Base-by-base conservation (phyloP, 2,329 filamentous ascomycete genomes). In the Colletotrichum incanum region DNA sequence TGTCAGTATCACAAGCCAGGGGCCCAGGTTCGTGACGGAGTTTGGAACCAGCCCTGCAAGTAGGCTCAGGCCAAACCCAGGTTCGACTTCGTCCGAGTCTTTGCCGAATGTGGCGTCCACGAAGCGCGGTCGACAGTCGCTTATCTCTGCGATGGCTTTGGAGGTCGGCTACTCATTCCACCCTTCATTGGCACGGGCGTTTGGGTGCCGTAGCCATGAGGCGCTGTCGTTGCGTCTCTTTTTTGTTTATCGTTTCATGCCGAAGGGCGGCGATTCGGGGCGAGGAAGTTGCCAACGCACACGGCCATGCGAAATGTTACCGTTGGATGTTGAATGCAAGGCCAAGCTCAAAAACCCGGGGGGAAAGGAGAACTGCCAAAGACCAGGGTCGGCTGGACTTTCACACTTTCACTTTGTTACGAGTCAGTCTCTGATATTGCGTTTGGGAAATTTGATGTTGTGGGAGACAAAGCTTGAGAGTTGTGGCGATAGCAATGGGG, bases 121-220 rank as follows among this genome's bases (percentile, higher is more conserved):
- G 39, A 65, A 7, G 41, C 31, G 23, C 34, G 20, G 39, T 11
- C n/a, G 28, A 63, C n/a, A 20, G 37, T 63, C 68, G 58, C 65
- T 68, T 71, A 62, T 71, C 68, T 67, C 39, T 55, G 14, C n/a
- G 47, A 18, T 31, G 55, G 37, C 45, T 34, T 58, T 18, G 5
- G 4, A 7, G n/a, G 9, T 28, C 18, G 52, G 5, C 31, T 37
- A 12, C 20, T n/a, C 50, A 34, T 6, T 26, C 20, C 20, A 4
- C 1, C 18, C 31, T 55, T 37, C 31, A 16, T 37, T n/a, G 28
- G 58, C 49, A 41, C 39, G 31, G 60, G 45, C 45, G 20, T 47
- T n/a, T 28, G 12, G 47, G 52, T 28, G 31, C 11, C 5, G 20
- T 23, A 9, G 18, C 28, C 52, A 7, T 37, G 20, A 16, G 20